Conservation (phyloP, 2,329 filamentous ascomycete species). For the Fusarium sp. region DNA sequence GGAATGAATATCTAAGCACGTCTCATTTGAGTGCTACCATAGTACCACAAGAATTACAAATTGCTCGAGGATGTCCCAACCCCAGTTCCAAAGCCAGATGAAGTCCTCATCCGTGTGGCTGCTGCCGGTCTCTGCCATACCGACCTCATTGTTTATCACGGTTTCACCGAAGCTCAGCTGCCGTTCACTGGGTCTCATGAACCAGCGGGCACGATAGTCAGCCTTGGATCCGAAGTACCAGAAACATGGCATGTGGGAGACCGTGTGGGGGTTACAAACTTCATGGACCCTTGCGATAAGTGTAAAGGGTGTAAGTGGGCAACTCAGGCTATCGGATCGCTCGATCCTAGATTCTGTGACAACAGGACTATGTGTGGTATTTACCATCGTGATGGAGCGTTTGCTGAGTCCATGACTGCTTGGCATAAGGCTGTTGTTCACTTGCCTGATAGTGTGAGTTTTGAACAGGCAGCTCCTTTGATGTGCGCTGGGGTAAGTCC, state of each 20-base stretch:
- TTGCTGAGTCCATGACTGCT: slow-evolving; percentile 39
- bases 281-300: slow-evolving; percentile 31
- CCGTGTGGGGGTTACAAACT: slow-evolving; percentile 39
- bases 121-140: slow-evolving; percentile 39
- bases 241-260: slow-evolving; percentile 31
- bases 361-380: slow-evolving; percentile 40
- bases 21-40: neutral
- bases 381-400: slow-evolving; percentile 24
- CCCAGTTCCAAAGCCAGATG: slow-evolving; percentile 16
- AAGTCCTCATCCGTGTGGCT: slow-evolving; percentile 31
- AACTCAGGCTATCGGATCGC: slow-evolving; percentile 10
- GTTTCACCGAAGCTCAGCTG: slow-evolving; percentile 31
- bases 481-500: slow-evolving; percentile 37
- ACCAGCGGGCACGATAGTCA: slow-evolving; percentile 40
- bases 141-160: slow-evolving; percentile 40
- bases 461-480: slow-evolving; percentile 39
- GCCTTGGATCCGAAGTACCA: slow-evolving; percentile 26
- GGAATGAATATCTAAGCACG: neutral
- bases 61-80: slow-evolving; percentile 25
- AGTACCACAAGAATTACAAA: slow-evolving; percentile 30
- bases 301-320: slow-evolving; percentile 39
- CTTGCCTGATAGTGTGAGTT: slow-evolving; percentile 28
- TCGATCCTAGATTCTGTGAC: slow-evolving; percentile 38
- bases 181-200: slow-evolving; percentile 44
- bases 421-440: slow-evolving; percentile 29